Percentiles rank a stretch among this genome's conserved stretches.
Evolutionary conservation across 169 alveolate species (phyloP).

Genomic region (Plasmodium billcollinsi): DNA sequence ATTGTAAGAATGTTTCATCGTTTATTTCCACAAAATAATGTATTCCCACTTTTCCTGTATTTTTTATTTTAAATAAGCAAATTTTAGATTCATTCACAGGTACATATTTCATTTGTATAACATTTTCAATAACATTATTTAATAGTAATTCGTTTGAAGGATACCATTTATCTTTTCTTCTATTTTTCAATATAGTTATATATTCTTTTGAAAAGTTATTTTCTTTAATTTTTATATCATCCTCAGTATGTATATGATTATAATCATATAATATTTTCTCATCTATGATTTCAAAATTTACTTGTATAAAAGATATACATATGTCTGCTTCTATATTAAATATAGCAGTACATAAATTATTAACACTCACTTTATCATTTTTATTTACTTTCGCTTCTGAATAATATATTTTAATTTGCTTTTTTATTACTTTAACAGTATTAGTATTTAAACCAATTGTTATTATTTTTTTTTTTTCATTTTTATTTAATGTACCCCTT

Average conservation of each 20-base stretch:
- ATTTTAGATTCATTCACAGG: slow-evolving; percentile 38
- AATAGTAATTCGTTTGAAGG: not conserved
- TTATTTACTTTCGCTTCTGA: slow-evolving; percentile 17
- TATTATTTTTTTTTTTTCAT: slow-evolving; percentile 29
- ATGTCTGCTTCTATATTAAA: slow-evolving; percentile 38
- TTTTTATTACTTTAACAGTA: slow-evolving; percentile 12
- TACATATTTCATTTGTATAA: slow-evolving; percentile 41
- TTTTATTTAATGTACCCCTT: slow-evolving; percentile 35
- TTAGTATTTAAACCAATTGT: slow-evolving; percentile 45
- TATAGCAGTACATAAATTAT: slow-evolving; percentile 20
- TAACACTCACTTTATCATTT: slow-evolving; percentile 10
- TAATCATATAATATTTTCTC: slow-evolving; percentile 13
- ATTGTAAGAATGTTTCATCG: slow-evolving; percentile 44
- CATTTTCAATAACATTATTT: slow-evolving; percentile 27
- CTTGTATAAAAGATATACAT: slow-evolving; percentile 50
- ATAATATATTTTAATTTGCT: slow-evolving; percentile 51
- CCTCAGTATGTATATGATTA: not conserved
- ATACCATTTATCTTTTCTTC: not conserved
- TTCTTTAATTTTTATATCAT: not conserved
- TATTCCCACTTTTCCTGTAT: slow-evolving; percentile 56
- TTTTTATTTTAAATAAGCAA: slow-evolving; percentile 64
- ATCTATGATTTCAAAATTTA: slow-evolving; percentile 31
- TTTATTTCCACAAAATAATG: slow-evolving; percentile 33
- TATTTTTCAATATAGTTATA: not conserved
- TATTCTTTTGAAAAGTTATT: not conserved